phyloP scores from a whole-genome alignment of 805 yeast genomes.

The Wickerhamomyces kurtzmanii region DNA sequence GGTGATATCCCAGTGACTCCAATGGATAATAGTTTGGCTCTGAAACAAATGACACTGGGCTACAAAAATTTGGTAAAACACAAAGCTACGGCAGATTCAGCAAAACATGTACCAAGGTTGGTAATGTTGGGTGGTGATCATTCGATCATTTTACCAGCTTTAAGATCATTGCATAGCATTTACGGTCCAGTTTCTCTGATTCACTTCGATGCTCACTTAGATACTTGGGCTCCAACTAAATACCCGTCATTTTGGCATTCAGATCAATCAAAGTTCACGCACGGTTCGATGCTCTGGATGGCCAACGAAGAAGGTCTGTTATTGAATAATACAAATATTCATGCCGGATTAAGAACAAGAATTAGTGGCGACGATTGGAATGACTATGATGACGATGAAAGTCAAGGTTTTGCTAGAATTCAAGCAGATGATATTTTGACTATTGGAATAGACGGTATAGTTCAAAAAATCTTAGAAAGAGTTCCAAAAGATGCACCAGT shows the following conservation, averaged over 20 bases:
- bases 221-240: constrained; percentile 69
- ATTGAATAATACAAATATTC: constrained; percentile 45
- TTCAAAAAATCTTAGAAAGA: constrained; percentile 37
- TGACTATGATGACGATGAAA: constrained; percentile 58
- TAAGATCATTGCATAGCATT: constrained; percentile 48
- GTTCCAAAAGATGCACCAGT: constrained; percentile 61
- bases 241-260: constrained; percentile 57
- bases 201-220: constrained; percentile 82
- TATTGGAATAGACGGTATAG: constrained; percentile 52
- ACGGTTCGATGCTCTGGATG: constrained; percentile 84
- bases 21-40: constrained; percentile 53
- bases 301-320: constrained; percentile 52
- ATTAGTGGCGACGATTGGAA: constrained; percentile 48
- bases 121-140: constrained; percentile 82
- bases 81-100: constrained; percentile 10
- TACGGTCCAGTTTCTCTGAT: constrained; percentile 66
- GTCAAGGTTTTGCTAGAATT: constrained; percentile 60
- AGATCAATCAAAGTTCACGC: constrained; percentile 55
- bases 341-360: constrained; percentile 72
- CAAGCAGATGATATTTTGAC: constrained; percentile 68
- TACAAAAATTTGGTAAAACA: constrained; percentile 42
- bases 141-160: constrained; percentile 62
- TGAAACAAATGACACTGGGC: constrained; percentile 49
- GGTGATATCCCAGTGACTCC: constrained; percentile 65
- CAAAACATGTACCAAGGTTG: constrained; percentile 41